Base-by-base conservation (phyloP, 176 grass and related monocot species). In the Musa schizocarpa region DNA sequence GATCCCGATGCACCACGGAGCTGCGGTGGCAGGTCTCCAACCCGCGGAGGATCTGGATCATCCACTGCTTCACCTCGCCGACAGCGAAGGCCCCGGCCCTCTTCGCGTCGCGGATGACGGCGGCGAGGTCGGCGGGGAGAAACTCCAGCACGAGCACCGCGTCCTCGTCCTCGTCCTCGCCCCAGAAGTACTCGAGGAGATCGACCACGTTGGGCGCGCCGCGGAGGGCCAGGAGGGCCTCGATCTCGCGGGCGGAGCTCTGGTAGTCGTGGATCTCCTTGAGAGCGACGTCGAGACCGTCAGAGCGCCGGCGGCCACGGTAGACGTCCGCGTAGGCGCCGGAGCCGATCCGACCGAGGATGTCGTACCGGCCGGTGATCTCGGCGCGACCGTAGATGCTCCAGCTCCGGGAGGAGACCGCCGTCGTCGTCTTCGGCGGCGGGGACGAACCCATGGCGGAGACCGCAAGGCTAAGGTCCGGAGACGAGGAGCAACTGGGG, bases 281-380 rank as follows among this genome's bases (percentile, higher is more conserved):
- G 68, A 98, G 86, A 22, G 94, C 94, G 50, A 93, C 90, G 3
- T 29, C 1, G 53, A 89, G 80, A 49, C 88, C 84, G 78, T 93
- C 90, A 57, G 90, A 98, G 65, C 82, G 90, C 65, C 94, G 94
- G 69, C 88, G 88, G 71, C 80, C 90, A 19, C 86, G 90, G 84
- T 98, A 98, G 50, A 98, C 94, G 76, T 98, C 94, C 5, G 94
- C 90, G 76, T 98, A 98, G 10, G 94, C 82, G 19, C 94, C 90
- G 50, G 90, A 93, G 52, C 94, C 94, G 12, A 92, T 87, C 49
- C 80, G 84, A 20, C 86, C 82, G 58, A 98, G 88, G 77, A 98
- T 84, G 64, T 93, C 90, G 65, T 98, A 98, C 75, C 74, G 81
- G 72, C 79, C 80, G 11, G 90, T 81, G 64, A 98, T 92, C 54